Base-by-base conservation (phyloP, 208 protist species). In the Lotmaria passim region DNA sequence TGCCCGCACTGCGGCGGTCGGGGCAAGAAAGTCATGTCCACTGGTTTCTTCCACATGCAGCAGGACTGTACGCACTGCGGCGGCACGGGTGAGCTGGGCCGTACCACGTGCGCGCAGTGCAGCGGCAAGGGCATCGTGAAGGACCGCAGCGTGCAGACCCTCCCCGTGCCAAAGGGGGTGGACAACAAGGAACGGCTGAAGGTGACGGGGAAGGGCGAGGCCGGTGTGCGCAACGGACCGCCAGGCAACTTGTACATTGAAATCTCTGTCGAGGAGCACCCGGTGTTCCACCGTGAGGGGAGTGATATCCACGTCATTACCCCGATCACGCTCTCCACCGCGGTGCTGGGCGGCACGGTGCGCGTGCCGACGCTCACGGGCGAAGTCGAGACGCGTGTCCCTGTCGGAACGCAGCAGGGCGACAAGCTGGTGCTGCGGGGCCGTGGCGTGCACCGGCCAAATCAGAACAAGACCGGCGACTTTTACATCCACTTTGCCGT, bases 21-120 rank as follows among this genome's bases (percentile, higher is more conserved):
- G 1, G 92, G 92, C 12, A 95, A 96, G 82, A 93, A 91, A 75
- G 87, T 95, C 33, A 96, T 95, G 88, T 93, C 86, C 38, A 96
- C 90, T 7, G 92, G 92, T 38, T 97, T 95, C 77, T 97, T 95
- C 52, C 90, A 95, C 74, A 93, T 97, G 86, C 88, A 97, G 75
- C 88, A 97, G 69, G 88, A 94, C 75, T 97, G 92, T 73, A 93
- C 90, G 19, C 78, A 91, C 76, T 97, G 92, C 75, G 90, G 89
- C 28, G 92, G 92, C 26, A 90, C 89, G 23, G 92, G 92, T 23
- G 87, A 97, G 76, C 75, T 90, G 24, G 84, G 87, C 38, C 82
- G 86, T 23, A 83, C 82, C 7, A 87, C 89, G 24, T 97, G 92
- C 72, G 85, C 81, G 39, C 75, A 83, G 73, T 97, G 92, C 73